Conservation (phyloP, 176 grass and related monocot genomes). For the Oryza nivara region DNA sequence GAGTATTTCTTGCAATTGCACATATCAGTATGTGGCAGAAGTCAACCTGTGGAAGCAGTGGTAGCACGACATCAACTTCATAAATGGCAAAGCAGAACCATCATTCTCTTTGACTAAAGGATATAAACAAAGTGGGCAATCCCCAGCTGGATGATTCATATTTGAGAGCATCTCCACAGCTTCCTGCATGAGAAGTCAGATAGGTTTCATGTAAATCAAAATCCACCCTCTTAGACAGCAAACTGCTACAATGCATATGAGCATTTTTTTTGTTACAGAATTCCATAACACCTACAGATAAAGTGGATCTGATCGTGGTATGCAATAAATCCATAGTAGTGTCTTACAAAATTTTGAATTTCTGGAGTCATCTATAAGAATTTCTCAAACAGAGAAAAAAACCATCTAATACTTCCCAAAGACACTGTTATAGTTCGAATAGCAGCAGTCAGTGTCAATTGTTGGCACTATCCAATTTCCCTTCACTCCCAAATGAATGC, state of each 20-base stretch:
- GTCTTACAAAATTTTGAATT: not conserved
- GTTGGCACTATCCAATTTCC: not conserved
- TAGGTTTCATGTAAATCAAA: slow-evolving; percentile 1
- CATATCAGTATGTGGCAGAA: slow-evolving; percentile 17
- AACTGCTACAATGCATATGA: not conserved
- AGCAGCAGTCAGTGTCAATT: slow-evolving; percentile 1
- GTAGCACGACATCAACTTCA: slow-evolving; percentile 99
- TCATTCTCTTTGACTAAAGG: slow-evolving; percentile 66
- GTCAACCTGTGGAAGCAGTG: slow-evolving; percentile 93
- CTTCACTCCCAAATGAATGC: not conserved
- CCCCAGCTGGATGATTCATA: slow-evolving; percentile 96
- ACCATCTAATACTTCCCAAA: slow-evolving; percentile 14
- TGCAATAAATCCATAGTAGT: slow-evolving; percentile 7
- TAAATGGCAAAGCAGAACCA: slow-evolving; percentile 65
- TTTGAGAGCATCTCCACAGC: slow-evolving; percentile 78
- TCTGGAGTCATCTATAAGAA: not conserved
- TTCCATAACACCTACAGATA: not conserved
- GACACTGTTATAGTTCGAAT: not conserved
- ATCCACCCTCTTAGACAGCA: slow-evolving; percentile 15
- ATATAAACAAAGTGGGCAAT: slow-evolving; percentile 95
- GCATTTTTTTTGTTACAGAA: not conserved
- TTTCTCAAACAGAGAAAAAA: slow-evolving; percentile 11
- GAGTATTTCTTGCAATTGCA: slow-evolving; percentile 12
- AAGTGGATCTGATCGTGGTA: not conserved
- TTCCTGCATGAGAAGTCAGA: slow-evolving; percentile 65